These are phyloP conservation scores for Paraphaeosphaeria minitans DNA, from an alignment of 2,329 filamentous ascomycete species.

Conservation along the genomic window DNA sequence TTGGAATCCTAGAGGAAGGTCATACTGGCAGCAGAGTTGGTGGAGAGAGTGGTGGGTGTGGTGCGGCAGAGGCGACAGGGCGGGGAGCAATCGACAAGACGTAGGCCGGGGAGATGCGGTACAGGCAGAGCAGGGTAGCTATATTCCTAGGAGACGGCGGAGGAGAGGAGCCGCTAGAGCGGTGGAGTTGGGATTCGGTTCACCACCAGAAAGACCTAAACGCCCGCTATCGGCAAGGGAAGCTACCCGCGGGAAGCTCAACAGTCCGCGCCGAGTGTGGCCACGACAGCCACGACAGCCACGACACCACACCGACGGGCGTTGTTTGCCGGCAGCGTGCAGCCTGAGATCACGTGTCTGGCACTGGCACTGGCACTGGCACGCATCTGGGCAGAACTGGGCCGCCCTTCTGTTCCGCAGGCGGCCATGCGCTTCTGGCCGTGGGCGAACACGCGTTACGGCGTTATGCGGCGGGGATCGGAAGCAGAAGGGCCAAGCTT, in stretches of 20 bases:
- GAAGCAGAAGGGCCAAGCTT: constrained; percentile 24
- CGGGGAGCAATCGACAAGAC: neutral
- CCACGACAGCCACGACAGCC: neutral
- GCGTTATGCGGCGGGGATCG: constrained; percentile 4
- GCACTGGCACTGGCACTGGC: no score
- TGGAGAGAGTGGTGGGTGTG: neutral
- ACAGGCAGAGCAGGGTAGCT: neutral
- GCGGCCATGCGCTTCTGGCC: neutral
- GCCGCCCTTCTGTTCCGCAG: neutral
- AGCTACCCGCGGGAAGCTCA: neutral
- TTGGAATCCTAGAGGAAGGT: constrained; percentile 27
- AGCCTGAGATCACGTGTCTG: neutral
- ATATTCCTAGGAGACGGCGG: constrained; percentile 3
- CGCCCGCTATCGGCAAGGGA: neutral
- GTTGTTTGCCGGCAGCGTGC: constrained; percentile 2
- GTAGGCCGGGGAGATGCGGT: constrained; percentile 1
- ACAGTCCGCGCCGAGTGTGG: neutral
- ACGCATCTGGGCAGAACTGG: neutral
- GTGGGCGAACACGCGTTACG: neutral
- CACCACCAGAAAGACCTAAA: neutral
- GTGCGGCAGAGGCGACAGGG: neutral
- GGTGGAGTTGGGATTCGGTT: neutral
- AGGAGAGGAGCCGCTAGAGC: neutral
- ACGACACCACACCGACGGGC: neutral
- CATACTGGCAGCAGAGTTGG: constrained; percentile 21